Evolutionary conservation across 169 alveolate species (phyloP).

Genomic region (Plasmodium gonderi): DNA sequence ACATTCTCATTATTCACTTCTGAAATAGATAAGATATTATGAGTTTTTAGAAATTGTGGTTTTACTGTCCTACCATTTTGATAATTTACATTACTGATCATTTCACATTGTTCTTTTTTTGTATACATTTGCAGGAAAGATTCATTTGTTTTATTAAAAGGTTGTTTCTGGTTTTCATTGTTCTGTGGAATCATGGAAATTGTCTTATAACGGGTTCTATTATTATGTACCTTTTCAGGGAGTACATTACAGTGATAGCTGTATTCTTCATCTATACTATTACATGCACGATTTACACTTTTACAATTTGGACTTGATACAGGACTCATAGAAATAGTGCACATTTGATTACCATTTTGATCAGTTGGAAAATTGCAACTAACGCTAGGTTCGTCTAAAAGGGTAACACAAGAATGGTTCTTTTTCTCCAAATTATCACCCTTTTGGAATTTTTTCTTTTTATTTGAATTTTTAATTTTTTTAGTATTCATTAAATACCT

Average conservation of each 20-base stretch:
- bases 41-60: neutral
- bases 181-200: neutral
- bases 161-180: neutral
- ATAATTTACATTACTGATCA: neutral
- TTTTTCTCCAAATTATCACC: neutral
- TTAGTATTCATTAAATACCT: conserved; percentile 8
- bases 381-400: neutral
- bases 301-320: neutral
- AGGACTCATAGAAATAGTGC: neutral
- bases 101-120: neutral
- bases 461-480: neutral
- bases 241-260: neutral
- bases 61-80: neutral
- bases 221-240: neutral
- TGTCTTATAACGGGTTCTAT: neutral
- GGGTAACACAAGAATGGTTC: no score
- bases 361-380: neutral
- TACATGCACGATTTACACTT: neutral
- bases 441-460: neutral
- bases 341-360: neutral
- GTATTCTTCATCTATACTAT: neutral
- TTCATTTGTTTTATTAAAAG: neutral
- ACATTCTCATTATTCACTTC: neutral
- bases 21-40: neutral
- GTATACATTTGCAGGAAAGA: neutral